Conservation (phyloP, 768 basidiomycete species). For the Mycena alexandri region DNA sequence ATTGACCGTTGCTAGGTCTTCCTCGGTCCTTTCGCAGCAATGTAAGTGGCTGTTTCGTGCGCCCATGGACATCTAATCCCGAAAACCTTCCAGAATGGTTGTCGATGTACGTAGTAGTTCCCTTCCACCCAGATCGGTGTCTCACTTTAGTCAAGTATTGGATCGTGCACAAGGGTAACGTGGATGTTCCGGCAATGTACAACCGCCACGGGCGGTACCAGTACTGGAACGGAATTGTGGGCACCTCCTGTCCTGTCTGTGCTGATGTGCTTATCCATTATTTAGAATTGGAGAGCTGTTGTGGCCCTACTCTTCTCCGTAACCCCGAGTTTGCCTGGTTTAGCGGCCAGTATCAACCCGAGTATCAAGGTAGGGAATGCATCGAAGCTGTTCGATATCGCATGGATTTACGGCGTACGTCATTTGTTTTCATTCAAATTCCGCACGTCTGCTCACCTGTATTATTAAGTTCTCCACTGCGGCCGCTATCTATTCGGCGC, state of each 20-base stretch:
- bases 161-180: constrained; percentile 77
- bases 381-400: constrained; percentile 72
- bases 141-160: constrained; percentile 67
- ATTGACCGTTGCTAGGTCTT: constrained; percentile 57
- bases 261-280: neutral
- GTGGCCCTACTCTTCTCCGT: constrained; percentile 77
- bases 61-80: neutral
- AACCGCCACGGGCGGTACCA: constrained; percentile 81
- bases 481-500: constrained; percentile 48
- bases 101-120: constrained; percentile 54
- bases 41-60: constrained; percentile 58
- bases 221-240: constrained; percentile 81
- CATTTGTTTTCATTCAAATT: neutral
- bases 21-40: constrained; percentile 86
- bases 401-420: constrained; percentile 83
- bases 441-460: neutral
- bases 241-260: constrained; percentile 42
- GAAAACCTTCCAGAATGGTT: constrained; percentile 52
- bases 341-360: constrained; percentile 80
- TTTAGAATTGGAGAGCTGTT: constrained; percentile 86
- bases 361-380: constrained; percentile 71
- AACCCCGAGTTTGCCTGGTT: constrained; percentile 80
- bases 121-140: neutral
- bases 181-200: constrained; percentile 90
- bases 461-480: constrained; percentile 54